Base-by-base conservation (phyloP, 176 grass and related monocot species). In the Juncus inflexus region DNA sequence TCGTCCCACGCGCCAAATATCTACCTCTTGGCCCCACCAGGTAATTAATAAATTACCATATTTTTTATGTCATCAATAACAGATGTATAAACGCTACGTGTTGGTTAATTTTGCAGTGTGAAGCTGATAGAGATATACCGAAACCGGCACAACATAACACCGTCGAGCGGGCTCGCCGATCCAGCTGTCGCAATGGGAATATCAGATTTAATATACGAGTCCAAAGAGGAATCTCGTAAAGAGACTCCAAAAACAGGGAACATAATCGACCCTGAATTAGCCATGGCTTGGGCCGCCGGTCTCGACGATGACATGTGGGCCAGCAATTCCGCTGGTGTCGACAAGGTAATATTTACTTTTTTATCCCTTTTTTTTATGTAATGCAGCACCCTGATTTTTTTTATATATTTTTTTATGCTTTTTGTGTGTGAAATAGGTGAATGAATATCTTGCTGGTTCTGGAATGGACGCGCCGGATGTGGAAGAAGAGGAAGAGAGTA, bases 401-500 rank as follows among this genome's bases (percentile, higher is more conserved):
- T 12, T 43, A 42, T 12, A 55, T 71, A 28, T 55, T 65, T 57
- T 6, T 35, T 10, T 4, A 55, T 58, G 16, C 59, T n/a, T 65
- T 70, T 58, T 57, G 43, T 59, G 61, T 52, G 36, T 62, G 81
- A 74, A 40, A 72, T 79, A 99, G 95, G 95, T 99, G 61, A 99
- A 99, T 55, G 86, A 99, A 63, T 99, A 92, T 65, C 95, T 99
- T 90, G 86, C 89, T 69, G 95, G 95, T 71, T 88, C 88, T 82
- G 95, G 95, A 94, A 94, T 72, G 63, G 95, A 90, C 92, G 95
- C 95, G 65, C 89, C 95, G 60, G 95, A 99, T 83, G 95, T 99
- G 74, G 89, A 94, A 77, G 95, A 99, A 62, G 87, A 96, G 70
- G 94, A 99, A 66, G 81, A 83, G 75, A 90, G 84, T 67, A 78